phyloP scores from a whole-genome alignment of 2,329 filamentous ascomycete species.

The Neonectria punicea region DNA sequence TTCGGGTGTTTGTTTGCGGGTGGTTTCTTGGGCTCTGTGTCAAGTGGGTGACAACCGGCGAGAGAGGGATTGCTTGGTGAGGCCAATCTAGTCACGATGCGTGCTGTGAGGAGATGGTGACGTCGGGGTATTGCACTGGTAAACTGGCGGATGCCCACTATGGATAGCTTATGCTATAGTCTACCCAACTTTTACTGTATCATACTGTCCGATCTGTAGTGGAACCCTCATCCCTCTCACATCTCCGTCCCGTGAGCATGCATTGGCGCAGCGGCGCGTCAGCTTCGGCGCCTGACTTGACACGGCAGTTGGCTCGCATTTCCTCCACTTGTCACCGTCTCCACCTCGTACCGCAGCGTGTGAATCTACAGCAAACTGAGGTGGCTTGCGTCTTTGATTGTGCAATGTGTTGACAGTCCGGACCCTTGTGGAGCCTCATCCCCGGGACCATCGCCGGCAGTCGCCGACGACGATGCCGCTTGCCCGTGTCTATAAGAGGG shows the following conservation, averaged over 20 bases:
- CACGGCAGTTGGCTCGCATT: constrained; percentile 24
- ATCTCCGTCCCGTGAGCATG: neutral
- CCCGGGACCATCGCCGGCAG: constrained; percentile 26
- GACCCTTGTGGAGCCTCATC: constrained; percentile 1
- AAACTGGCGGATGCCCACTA: no score
- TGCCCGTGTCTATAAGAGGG: constrained; percentile 40
- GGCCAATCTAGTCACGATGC: neutral
- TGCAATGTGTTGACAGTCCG: neutral
- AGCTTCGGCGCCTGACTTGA: constrained; percentile 22
- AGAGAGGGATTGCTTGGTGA: neutral
- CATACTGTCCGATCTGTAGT: neutral
- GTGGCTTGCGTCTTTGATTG: no score
- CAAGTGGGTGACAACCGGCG: neutral
- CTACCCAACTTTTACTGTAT: no score
- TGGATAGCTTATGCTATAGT: no score
- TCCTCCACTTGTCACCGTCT: neutral
- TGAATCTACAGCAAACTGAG: no score
- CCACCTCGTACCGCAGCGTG: no score
- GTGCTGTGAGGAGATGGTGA: no score
- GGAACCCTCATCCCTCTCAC: neutral
- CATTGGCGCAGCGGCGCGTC: constrained; percentile 11
- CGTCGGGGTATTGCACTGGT: no score
- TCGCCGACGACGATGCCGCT: constrained; percentile 20
- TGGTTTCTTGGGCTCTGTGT: neutral
- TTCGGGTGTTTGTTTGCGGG: neutral